phyloP scores from a whole-genome alignment of 345 rosid species.

The Bruguiera gymnorhiza region DNA sequence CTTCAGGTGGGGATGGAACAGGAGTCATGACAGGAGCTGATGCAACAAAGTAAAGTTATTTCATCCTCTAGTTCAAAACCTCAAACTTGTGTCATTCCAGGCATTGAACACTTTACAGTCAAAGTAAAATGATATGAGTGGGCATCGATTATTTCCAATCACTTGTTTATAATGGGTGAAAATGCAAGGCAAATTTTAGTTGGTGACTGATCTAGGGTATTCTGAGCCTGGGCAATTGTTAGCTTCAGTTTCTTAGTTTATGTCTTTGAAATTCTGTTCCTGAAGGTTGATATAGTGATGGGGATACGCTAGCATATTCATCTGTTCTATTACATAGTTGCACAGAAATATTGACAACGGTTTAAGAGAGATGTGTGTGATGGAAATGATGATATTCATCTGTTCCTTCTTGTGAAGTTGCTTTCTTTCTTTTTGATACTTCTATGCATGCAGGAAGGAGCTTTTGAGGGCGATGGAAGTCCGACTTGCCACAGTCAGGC shows the following conservation, averaged over 20 bases:
- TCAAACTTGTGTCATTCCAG: slow-evolving; percentile 1
- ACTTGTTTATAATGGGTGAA: background rate
- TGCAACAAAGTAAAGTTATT: slow-evolving; percentile 72
- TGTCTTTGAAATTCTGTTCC: background rate
- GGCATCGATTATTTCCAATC: background rate
- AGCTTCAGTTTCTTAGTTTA: background rate
- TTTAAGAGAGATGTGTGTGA: slow-evolving; percentile 12
- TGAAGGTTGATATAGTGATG: background rate
- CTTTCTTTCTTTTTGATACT: slow-evolving; percentile 4
- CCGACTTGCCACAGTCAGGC: slow-evolving; percentile 72
- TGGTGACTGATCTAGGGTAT: background rate
- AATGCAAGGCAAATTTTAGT: no score
- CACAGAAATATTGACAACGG: background rate
- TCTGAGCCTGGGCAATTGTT: background rate
- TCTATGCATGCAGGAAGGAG: slow-evolving; percentile 61
- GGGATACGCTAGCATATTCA: background rate
- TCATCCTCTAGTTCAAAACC: background rate
- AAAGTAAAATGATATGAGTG: background rate
- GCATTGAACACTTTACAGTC: background rate
- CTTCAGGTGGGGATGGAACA: slow-evolving; percentile 55
- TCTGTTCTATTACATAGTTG: background rate
- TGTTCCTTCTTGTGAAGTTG: background rate
- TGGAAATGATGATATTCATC: background rate
- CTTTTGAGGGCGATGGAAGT: slow-evolving; percentile 96
- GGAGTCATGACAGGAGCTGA: slow-evolving; percentile 59